Conservation (phyloP, 2,329 filamentous ascomycete species). For the Cercospora nicotianae region DNA sequence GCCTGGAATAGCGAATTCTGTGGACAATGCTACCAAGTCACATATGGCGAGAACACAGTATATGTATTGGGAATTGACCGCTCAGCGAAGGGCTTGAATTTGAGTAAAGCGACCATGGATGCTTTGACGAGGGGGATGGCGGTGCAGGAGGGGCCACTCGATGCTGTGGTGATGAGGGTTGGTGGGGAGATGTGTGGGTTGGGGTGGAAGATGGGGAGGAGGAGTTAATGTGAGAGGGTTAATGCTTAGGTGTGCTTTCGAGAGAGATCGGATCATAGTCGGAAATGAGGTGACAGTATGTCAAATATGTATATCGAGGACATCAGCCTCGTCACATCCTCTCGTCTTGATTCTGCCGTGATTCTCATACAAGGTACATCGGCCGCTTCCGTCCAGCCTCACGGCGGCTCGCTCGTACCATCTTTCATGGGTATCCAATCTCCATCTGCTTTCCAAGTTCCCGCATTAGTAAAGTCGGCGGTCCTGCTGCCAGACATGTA, state of each 20-base stretch:
- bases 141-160: background rate
- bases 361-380: background rate
- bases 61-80: background rate
- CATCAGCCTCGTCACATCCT: background rate
- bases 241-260: background rate
- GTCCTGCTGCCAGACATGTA: conserved; percentile 66
- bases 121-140: background rate
- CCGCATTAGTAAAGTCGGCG: conserved; percentile 75
- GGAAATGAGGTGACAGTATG: background rate
- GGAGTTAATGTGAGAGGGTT: background rate
- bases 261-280: background rate
- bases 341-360: background rate
- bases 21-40: background rate
- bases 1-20: background rate
- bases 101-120: background rate
- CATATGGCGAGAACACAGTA: background rate
- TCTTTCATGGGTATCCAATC: conserved; percentile 66
- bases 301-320: background rate
- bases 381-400: background rate
- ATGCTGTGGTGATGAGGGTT: background rate
- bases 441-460: conserved; percentile 64
- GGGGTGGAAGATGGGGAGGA: background rate
- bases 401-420: conserved; percentile 50
- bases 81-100: background rate
- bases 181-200: background rate